Evolutionary conservation across 176 grass and related monocot genomes (phyloP).

Genomic region (Echinochloa phyllopogon): DNA sequence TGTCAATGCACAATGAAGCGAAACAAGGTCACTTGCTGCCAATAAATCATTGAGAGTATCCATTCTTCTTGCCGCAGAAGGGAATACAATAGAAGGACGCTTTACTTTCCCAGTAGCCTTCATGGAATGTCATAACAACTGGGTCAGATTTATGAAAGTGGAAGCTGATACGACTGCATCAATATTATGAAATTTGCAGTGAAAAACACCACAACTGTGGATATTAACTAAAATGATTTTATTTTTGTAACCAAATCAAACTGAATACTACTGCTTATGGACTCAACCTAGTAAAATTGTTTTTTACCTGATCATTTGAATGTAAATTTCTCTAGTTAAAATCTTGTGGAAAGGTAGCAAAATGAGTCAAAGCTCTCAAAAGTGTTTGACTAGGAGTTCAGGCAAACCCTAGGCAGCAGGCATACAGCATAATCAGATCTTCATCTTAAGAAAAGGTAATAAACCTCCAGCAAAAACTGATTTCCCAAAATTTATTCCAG

Average conservation of each 20-base stretch:
- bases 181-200: background rate
- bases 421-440: background rate
- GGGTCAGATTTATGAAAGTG: background rate
- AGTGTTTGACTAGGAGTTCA: background rate
- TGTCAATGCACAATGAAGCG: slow-evolving; percentile 80
- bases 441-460: background rate
- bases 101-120: slow-evolving; percentile 69
- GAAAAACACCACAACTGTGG: background rate
- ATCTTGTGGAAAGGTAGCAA: background rate
- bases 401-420: background rate
- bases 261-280: background rate
- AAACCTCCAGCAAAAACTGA: background rate
- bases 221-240: background rate
- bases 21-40: slow-evolving; percentile 91
- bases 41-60: slow-evolving; percentile 96
- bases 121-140: slow-evolving; percentile 27
- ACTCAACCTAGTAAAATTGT: background rate
- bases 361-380: background rate
- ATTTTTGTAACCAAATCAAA: background rate
- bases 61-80: slow-evolving; percentile 89
- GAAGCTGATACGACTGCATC: background rate
- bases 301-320: background rate
- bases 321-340: background rate
- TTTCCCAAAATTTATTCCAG: slow-evolving; percentile 7
- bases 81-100: slow-evolving; percentile 78